Conservation (phyloP, 2,329 filamentous ascomycete species). For the Xylaria sp. region DNA sequence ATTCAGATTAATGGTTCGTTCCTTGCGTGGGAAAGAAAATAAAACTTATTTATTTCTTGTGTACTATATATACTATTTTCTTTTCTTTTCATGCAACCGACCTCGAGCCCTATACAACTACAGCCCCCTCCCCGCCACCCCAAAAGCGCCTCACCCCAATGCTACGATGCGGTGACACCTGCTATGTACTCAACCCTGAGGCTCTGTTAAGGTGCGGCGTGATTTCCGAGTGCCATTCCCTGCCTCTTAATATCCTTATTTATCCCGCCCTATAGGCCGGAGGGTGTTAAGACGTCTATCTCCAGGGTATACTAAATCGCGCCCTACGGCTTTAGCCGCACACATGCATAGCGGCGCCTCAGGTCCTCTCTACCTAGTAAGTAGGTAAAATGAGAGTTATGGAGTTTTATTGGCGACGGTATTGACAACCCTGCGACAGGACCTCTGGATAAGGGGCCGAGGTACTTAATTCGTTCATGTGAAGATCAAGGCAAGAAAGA, state of each 20-base stretch:
- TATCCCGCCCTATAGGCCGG: conserved; percentile 31
- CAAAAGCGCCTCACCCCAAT: conserved; percentile 31
- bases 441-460: neutral
- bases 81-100: conserved; percentile 19
- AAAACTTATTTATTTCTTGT: neutral
- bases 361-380: neutral
- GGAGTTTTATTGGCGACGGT: neutral
- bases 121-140: neutral
- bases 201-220: conserved; percentile 38
- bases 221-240: conserved; percentile 27
- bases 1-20: conserved; percentile 1
- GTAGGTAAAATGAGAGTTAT: too few species aligned
- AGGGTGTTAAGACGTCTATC: conserved; percentile 22
- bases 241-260: conserved; percentile 24
- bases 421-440: conserved; percentile 9
- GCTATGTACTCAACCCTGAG: conserved; percentile 31
- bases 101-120: conserved; percentile 19
- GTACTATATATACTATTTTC: neutral
- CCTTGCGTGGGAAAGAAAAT: neutral
- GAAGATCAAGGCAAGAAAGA: neutral
- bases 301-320: conserved; percentile 12
- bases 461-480: conserved; percentile 8
- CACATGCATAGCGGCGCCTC: neutral
- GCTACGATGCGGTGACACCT: conserved; percentile 38
- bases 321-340: conserved; percentile 25